Conservation (phyloP, 169 alveolate species). For the Plasmodium gaboni region DNA sequence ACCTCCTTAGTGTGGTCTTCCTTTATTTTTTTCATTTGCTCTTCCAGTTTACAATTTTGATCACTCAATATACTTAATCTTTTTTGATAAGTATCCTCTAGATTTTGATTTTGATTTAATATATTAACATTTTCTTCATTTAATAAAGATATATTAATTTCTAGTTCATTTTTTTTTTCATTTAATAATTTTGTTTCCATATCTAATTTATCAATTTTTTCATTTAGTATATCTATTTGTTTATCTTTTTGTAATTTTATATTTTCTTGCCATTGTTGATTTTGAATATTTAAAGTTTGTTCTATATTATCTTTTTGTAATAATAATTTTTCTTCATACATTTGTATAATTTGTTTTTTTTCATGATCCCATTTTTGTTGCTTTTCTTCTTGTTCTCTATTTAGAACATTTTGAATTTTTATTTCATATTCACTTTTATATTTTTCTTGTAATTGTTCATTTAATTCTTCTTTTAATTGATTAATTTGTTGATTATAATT, state of each 20-base stretch:
- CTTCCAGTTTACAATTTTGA: conserved; percentile 36
- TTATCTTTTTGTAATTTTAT: conserved; percentile 1
- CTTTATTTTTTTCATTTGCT: conserved; percentile 25
- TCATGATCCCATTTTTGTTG: neutral
- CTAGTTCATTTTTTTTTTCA: conserved; percentile 33
- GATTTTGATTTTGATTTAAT: conserved; percentile 11
- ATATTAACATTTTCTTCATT: conserved; percentile 62
- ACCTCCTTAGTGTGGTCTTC: conserved; percentile 26
- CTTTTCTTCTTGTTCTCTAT: neutral
- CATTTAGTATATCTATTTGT: conserved; percentile 20
- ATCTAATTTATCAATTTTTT: conserved; percentile 20
- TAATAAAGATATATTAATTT: conserved; percentile 31
- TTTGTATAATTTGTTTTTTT: neutral
- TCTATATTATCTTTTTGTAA: conserved; percentile 1
- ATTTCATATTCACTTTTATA: conserved; percentile 3
- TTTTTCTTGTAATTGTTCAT: neutral
- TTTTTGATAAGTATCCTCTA: conserved; percentile 51
- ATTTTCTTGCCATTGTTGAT: neutral
- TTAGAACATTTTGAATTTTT: neutral
- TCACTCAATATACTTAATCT: conserved; percentile 28
- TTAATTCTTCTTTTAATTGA: conserved; percentile 1
- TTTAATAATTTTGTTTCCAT: conserved; percentile 19
- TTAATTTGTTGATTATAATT: conserved; percentile 12
- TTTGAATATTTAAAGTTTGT: conserved; percentile 1
- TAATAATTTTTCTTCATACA: conserved; percentile 20